Evolutionary conservation across 129 eudicot genomes (phyloP).

Genomic region (Flaveria trinervia): DNA sequence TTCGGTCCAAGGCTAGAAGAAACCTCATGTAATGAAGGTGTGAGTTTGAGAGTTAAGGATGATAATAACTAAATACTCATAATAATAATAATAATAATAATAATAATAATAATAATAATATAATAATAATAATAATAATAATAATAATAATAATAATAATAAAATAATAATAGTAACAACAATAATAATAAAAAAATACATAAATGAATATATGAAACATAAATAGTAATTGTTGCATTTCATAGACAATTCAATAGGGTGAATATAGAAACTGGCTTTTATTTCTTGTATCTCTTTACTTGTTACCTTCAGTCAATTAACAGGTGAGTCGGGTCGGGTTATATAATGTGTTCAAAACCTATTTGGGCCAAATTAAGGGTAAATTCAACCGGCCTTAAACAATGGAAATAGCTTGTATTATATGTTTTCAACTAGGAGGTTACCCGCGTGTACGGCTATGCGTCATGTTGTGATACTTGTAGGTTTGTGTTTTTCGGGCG

Average conservation of each 20-base stretch:
- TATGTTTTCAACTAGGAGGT: no score
- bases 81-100: not conserved
- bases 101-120: not conserved
- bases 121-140: not conserved
- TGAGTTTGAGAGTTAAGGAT: not conserved
- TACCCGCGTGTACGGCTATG: no score
- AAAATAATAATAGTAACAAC: no score
- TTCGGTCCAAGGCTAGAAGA: slow-evolving; percentile 51
- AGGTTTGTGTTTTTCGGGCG: no score
- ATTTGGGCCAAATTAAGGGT: no score
- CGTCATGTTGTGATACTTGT: no score
- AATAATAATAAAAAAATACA: not conserved
- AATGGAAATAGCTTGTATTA: no score
- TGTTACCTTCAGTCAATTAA: not conserved
- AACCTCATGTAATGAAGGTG: slow-evolving; percentile 46
- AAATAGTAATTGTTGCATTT: not conserved
- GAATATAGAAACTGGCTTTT: not conserved
- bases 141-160: not conserved
- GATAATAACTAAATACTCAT: not conserved
- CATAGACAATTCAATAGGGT: not conserved
- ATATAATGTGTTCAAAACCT: no score
- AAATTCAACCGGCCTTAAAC: no score
- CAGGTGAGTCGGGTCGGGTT: no score
- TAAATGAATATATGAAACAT: not conserved
- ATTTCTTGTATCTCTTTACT: not conserved